These are phyloP conservation scores for Juglanconis sp. DNA, from an alignment of 2,329 filamentous ascomycete genomes.

Conservation along the genomic window DNA sequence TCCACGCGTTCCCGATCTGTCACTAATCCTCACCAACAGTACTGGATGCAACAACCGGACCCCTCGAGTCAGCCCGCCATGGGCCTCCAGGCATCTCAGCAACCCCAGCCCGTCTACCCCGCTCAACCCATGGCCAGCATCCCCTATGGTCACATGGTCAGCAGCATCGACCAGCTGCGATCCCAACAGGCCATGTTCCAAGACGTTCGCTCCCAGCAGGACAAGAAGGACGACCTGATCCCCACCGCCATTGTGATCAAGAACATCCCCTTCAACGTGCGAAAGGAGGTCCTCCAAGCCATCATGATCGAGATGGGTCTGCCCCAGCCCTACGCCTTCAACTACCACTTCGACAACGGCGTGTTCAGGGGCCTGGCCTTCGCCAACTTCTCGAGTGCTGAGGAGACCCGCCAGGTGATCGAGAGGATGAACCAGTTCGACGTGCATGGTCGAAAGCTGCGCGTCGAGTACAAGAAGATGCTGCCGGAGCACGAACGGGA, in stretches of 20 bases:
- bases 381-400: constrained; percentile 94
- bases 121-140: constrained; percentile 28
- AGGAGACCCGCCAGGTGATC: constrained; percentile 91
- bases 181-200: constrained; percentile 34
- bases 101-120: constrained; percentile 11
- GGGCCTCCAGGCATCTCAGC: constrained; percentile 35
- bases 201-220: constrained; percentile 37
- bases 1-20: constrained; percentile 5
- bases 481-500: constrained; percentile 90
- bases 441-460: constrained; percentile 86
- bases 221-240: constrained; percentile 71
- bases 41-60: constrained; percentile 47
- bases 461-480: constrained; percentile 99
- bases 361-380: constrained; percentile 95
- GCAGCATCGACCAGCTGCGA: constrained; percentile 30
- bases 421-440: constrained; percentile 94
- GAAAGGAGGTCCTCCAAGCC: constrained; percentile 89
- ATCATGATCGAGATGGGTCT: constrained; percentile 94
- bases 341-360: constrained; percentile 98
- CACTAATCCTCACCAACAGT: constrained; percentile 31
- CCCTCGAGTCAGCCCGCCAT: constrained; percentile 25
- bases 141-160: constrained; percentile 41
- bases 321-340: constrained; percentile 95
- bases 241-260: constrained; percentile 99
- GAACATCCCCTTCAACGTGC: constrained; percentile 97